Evolutionary conservation across 2,329 filamentous ascomycete genomes (phyloP), one percentile per base, ranked within the genome.

Genomic region (Arthrobotrys conoides): DNA sequence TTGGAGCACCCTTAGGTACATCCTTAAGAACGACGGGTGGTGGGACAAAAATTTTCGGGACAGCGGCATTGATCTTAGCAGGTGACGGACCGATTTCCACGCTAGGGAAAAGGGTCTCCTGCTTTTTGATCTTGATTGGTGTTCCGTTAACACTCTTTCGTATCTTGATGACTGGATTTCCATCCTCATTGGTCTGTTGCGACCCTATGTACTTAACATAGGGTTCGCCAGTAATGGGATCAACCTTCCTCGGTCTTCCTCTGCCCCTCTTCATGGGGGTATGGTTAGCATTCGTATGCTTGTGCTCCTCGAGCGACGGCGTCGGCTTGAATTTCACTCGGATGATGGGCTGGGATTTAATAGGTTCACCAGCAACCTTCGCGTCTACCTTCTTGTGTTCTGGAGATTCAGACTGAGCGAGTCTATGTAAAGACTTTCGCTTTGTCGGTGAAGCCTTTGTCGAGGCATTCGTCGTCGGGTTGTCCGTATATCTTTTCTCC

Each of bases 211-310:
- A 49, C 67, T 67, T 71, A 16, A 44, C 18, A 33, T 67, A 22
- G 0, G 66, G 73, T 36, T 77, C 66, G 5, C 73, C 73, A 10
- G 73, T 71, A 0, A 55, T 3, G 9, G 67, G 73, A 41, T 77
- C 67, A n/a, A 67, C 1, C 18, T 77, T 77, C 38, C 73, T 59
- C 14, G 73, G 73, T 33, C 73, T 44, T 12, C 73, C 73, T 51
- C 73, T 67, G 8, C 73, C 73, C 30, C 73, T 36, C 24, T 77
- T 77, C 9, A 55, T 24, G 5, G 67, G 73, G 8, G 46, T 18
- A 12, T 53, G 27, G 24, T 46, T 53, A 3, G 22, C 9, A 27
- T 2, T 12, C 38, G 38, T n/a, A 41, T 1, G 14, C 0, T 46
- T 57, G 8, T 59, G 30, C n/a, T 68, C 38, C 6, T 77, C 72